phyloP scores from a whole-genome alignment of 2,329 filamentous ascomycete genomes.

The Xylaria sp. region DNA sequence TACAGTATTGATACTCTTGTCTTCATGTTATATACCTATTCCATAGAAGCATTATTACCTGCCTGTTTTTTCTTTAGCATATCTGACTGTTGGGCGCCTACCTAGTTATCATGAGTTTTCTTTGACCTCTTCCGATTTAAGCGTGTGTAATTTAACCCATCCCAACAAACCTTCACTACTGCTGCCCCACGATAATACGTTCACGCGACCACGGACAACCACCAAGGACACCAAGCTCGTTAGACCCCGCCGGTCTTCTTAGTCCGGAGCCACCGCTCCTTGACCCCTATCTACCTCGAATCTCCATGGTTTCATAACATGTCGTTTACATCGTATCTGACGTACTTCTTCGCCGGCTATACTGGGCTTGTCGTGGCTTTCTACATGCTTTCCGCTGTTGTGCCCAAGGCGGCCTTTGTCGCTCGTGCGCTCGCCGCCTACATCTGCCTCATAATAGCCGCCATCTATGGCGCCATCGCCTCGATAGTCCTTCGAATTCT shows the following conservation, averaged over 20 bases:
- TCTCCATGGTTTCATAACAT: conserved; percentile 44
- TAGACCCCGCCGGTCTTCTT: neutral
- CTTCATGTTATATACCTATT: neutral
- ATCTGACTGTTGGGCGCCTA: neutral
- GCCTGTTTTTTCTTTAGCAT: neutral
- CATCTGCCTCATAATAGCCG: conserved; percentile 67
- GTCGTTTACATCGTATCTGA: conserved; percentile 46
- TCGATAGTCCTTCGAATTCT: conserved; percentile 76
- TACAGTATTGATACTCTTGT: neutral
- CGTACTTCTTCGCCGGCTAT: conserved; percentile 64
- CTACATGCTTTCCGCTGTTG: conserved; percentile 70
- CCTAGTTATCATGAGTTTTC: neutral
- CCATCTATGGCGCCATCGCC: conserved; percentile 79
- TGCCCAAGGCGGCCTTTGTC: conserved; percentile 72
- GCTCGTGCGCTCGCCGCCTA: conserved; percentile 76
- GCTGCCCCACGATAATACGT: conserved; percentile 20
- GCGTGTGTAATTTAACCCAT: neutral
- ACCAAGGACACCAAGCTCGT: conserved; percentile 16
- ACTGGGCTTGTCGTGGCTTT: conserved; percentile 63
- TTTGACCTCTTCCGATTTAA: neutral
- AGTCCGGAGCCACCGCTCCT: neutral
- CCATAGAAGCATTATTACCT: neutral
- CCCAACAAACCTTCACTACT: conserved; percentile 31
- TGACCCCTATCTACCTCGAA: conserved; percentile 15
- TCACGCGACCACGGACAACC: conserved; percentile 10